Evolutionary conservation across 345 rosid species (phyloP).

Genomic region (Populus davidiana): DNA sequence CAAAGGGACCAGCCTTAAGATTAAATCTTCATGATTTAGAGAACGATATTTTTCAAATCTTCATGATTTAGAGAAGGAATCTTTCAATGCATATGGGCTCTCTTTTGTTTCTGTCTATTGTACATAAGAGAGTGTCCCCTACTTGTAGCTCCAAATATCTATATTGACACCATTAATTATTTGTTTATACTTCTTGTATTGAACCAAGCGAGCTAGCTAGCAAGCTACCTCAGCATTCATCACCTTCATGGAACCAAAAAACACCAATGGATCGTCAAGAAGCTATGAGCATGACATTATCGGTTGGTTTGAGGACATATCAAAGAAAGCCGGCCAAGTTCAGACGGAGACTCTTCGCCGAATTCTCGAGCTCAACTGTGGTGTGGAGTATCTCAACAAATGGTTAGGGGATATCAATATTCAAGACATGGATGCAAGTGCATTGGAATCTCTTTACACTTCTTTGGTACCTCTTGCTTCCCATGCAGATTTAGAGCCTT

Average conservation of each 20-base stretch:
- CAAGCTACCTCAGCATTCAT: neutral
- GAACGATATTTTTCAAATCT: constrained; percentile 8
- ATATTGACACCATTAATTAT: neutral
- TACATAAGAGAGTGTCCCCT: neutral
- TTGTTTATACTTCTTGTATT: neutral
- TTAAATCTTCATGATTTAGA: neutral
- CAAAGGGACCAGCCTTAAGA: neutral
- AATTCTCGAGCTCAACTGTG: constrained; percentile 60
- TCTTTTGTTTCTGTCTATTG: neutral
- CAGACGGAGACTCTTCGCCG: constrained; percentile 69
- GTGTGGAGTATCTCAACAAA: constrained; percentile 62
- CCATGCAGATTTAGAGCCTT: constrained; percentile 83
- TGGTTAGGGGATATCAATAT: constrained; percentile 53
- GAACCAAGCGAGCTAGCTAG: neutral
- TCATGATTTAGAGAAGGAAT: neutral
- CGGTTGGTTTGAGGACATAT: constrained; percentile 57
- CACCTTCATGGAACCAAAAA: neutral
- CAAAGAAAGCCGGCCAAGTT: constrained; percentile 47
- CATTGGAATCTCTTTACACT: constrained; percentile 65
- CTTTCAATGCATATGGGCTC: constrained; percentile 14
- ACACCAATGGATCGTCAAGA: constrained; percentile 21
- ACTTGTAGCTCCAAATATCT: neutral
- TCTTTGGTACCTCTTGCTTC: constrained; percentile 73
- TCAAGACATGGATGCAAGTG: constrained; percentile 48
- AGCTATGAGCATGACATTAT: constrained; percentile 41